Evolutionary conservation across 768 basidiomycete genomes (phyloP).

Genomic region (Leucosporidium creatinivorum): DNA sequence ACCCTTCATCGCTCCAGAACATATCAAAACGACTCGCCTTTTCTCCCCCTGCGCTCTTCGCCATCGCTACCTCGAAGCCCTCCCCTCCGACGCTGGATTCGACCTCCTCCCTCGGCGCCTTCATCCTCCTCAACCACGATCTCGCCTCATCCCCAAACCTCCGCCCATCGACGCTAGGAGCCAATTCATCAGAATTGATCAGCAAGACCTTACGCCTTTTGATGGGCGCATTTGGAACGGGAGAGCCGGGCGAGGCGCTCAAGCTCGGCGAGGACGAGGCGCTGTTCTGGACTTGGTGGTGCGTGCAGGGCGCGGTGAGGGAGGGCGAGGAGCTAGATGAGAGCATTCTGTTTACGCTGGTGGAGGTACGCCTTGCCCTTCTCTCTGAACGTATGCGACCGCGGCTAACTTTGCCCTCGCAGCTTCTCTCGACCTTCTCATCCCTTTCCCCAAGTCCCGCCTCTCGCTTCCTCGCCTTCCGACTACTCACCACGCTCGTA

Average conservation of each 20-base stretch:
- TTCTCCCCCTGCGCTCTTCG: not conserved
- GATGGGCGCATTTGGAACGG: not conserved
- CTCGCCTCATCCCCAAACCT: not conserved
- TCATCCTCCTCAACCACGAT: conserved; percentile 7
- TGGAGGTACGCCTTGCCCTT: not conserved
- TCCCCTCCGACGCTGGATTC: not conserved
- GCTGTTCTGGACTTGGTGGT: conserved; percentile 20
- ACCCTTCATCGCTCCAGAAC: not conserved
- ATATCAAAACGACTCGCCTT: not conserved
- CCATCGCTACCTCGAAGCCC: not conserved
- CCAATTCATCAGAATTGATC: not conserved
- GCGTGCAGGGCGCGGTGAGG: not conserved
- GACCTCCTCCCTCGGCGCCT: conserved; percentile 5
- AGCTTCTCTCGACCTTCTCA: conserved; percentile 2
- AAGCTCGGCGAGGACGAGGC: conserved; percentile 4
- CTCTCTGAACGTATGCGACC: not conserved
- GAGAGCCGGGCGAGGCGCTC: not conserved
- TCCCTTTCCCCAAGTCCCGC: conserved; percentile 1
- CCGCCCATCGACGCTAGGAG: not conserved
- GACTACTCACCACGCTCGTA: conserved; percentile 2
- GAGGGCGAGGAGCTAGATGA: not conserved
- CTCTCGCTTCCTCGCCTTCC: conserved; percentile 18
- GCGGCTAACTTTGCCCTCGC: not conserved
- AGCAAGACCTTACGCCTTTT: not conserved
- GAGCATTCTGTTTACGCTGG: not conserved